These are phyloP conservation scores for Aspergillus phoenicis DNA, from an alignment of 2,329 filamentous ascomycete genomes.

Conservation along the genomic window DNA sequence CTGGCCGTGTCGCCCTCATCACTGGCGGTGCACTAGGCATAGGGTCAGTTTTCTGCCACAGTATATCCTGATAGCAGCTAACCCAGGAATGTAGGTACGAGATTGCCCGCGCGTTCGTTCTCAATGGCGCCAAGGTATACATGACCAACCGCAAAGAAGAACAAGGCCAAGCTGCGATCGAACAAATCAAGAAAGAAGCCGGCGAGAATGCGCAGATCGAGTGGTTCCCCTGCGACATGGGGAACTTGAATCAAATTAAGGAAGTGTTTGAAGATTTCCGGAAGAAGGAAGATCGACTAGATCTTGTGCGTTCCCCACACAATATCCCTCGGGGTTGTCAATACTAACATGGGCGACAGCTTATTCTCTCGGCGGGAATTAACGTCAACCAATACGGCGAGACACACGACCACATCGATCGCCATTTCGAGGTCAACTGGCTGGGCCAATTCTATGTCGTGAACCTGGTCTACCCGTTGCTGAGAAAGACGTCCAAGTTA, in stretches of 20 bases:
- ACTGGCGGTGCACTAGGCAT: constrained; percentile 46
- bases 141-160: constrained; percentile 18
- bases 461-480: constrained; percentile 48
- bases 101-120: constrained; percentile 14
- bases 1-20: constrained; percentile 42
- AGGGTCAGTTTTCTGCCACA: constrained; percentile 26
- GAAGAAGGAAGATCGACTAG: constrained; percentile 41
- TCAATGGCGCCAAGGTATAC: constrained; percentile 20
- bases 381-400: constrained; percentile 45
- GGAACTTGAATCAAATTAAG: constrained; percentile 41
- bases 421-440: constrained; percentile 49
- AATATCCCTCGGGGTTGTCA: not conserved
- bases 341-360: constrained; percentile 13
- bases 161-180: constrained; percentile 31
- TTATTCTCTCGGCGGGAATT: constrained; percentile 50
- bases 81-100: constrained; percentile 2
- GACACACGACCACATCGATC: constrained; percentile 42
- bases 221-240: constrained; percentile 49
- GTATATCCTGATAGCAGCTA: not conserved
- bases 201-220: constrained; percentile 37
- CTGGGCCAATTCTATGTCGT: constrained; percentile 49
- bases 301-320: constrained; percentile 31
- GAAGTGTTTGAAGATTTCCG: constrained; percentile 43
- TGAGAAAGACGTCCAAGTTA: constrained; percentile 45
- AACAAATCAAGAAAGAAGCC: constrained; percentile 35